Conservation (phyloP, 2,329 filamentous ascomycete genomes). For the Chaetomiaceae sp. region DNA sequence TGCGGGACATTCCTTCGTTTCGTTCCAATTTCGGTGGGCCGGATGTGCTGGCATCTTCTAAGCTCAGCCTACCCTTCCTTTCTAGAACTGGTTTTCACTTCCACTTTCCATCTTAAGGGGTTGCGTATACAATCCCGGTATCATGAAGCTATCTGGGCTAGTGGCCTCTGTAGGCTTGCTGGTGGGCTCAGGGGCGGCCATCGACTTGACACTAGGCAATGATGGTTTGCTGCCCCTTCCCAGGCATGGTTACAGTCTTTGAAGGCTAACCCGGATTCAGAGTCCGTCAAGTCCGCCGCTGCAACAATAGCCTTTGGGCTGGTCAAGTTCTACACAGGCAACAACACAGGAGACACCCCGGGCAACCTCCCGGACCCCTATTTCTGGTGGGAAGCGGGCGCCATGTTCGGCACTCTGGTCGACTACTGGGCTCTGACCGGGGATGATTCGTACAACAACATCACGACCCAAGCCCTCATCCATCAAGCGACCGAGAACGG, state of each 20-base stretch:
- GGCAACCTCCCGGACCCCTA: conserved; percentile 56
- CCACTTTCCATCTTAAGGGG: neutral
- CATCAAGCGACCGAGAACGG: conserved; percentile 54
- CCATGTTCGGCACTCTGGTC: conserved; percentile 63
- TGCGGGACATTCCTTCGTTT: too few species aligned
- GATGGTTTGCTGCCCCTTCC: conserved; percentile 15
- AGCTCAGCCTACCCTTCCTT: neutral
- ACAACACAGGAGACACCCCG: conserved; percentile 52
- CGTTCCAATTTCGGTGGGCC: too few species aligned
- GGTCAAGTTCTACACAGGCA: conserved; percentile 48
- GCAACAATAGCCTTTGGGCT: conserved; percentile 42
- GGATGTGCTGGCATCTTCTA: too few species aligned
- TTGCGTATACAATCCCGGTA: neutral
- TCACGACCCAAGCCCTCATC: conserved; percentile 51
- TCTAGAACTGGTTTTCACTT: neutral
- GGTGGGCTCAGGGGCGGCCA: conserved; percentile 8
- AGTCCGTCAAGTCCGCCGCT: conserved; percentile 45
- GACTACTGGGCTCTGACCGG: conserved; percentile 69
- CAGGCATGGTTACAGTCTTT: neutral
- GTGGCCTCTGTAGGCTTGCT: conserved; percentile 4
- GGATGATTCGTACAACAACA: conserved; percentile 57
- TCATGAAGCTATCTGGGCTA: conserved; percentile 10
- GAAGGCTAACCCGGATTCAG: conserved; percentile 30
- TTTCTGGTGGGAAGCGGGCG: conserved; percentile 72
- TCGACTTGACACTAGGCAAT: conserved; percentile 22